Base-by-base conservation (phyloP, 805 yeast species). In the Metschnikowia borealis region DNA sequence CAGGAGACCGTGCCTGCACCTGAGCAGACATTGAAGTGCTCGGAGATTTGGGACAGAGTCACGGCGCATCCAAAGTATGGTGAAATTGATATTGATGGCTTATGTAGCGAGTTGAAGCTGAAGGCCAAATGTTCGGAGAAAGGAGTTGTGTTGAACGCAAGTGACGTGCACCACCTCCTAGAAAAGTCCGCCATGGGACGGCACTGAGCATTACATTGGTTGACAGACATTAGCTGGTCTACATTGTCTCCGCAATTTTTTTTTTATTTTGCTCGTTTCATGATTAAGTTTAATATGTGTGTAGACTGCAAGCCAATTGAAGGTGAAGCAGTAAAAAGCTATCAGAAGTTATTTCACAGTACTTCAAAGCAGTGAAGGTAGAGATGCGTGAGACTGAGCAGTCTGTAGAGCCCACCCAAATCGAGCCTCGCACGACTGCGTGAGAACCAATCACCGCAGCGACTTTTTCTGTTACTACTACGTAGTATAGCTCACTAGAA, bases 11-110 rank as follows among this genome's bases (percentile, higher is more conserved):
- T 89, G 3, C 96, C 96, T 5, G 80, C 85, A 4, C 85, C 81
- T 7, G 85, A 83, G 50, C 69, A 68, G 15, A 74, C 79, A 13
- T 64, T 82, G 56, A 82, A 82, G 62, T 94, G 99, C 68, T 81
- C 96, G 0, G 97, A 90, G 58, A 85, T 92, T 14, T 94, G 99
- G 99, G 98, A 92, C 67, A 80, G 98, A 62, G 86, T 94, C 36
- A 87, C 97, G 1, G 69, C 94, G 20, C 98, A 94, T 74, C 98
- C 99, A 33, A 82, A 86, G 64, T 94, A 91, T 67, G 83, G 94
- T 5, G 97, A 91, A 52, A 76, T 94, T 47, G 99, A 94, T 67
- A 91, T 94, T 56, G 97, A 92, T 64, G 95, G 96, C 2, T 78
- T 94, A 65, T 94, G 99, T 77, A 65, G 72, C 40, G 99, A 94